Base-by-base conservation (phyloP, 495 filamentous ascomycete genomes). In the Diplogelasinospora grovesii region DNA sequence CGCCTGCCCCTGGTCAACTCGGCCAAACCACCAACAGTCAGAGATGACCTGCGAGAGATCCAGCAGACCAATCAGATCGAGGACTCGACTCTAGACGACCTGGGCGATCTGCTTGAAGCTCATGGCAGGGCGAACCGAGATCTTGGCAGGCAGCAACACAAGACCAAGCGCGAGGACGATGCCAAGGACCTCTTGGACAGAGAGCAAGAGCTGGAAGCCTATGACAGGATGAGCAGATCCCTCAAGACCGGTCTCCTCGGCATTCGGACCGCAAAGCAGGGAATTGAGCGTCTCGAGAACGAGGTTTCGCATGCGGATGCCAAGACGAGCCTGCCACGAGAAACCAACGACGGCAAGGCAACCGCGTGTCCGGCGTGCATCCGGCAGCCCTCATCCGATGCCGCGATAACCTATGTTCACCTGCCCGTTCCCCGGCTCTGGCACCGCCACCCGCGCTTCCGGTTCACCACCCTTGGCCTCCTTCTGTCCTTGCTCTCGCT, bases 261-360 rank as follows among this genome's bases (percentile, higher is more conserved):
- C 41, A 84, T 89, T 44, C 71, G 72, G 2, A 76, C 79, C 16
- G 75, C 84, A 15, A 81, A 79, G 44, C 69, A 73, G 35, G 82
- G 81, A 2, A 77, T 88, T 23, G 70, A 78, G 46, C 67, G 73
- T 11, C 63, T 87, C n/a, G 81, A 84, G 60, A 63, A 73, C 22
- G 69, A 77, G 39, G 63, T 85, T 22, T 67, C 64, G 21, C 61
- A 68, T 22, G 44, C 54, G 2, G 61, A 72, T n/a, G 45, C 51
- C 5, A 56, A 57, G 14, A 45, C 43, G 9, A 14, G n/a, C 13
- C 10, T 16, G n/a, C n/a, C n/a, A n/a, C n/a, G n/a, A n/a, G 9
- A n/a, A 11, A 30, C 11, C 33, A 36, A 45, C 3, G 41, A 46
- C 5, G 24, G 9, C 29, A 39, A 40, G 27, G 24, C 9, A 5